Conservation (phyloP, 495 filamentous ascomycete genomes). For the Neurospora terricola region DNA sequence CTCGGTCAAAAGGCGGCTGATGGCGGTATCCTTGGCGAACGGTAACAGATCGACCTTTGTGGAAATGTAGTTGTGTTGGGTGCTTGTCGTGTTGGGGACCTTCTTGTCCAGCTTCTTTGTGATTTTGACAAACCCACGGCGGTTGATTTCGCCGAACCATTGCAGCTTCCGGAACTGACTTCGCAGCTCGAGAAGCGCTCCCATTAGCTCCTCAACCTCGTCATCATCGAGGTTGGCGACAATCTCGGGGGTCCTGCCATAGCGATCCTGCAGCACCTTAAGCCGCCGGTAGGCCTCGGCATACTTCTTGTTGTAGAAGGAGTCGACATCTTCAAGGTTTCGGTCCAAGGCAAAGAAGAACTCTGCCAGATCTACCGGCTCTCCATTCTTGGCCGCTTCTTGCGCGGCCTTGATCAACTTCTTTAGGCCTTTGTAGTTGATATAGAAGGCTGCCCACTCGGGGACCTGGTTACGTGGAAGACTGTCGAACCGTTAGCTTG, state of each 20-base stretch:
- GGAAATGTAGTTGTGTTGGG: conserved; percentile 72
- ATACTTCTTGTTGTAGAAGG: conserved; percentile 93
- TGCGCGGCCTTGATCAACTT: conserved; percentile 78
- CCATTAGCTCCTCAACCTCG: conserved; percentile 81
- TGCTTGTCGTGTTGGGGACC: conserved; percentile 46
- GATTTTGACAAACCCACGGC: conserved; percentile 92
- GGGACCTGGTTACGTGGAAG: conserved; percentile 90
- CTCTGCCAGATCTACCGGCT: conserved; percentile 72
- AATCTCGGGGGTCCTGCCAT: conserved; percentile 48
- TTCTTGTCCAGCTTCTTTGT: conserved; percentile 97
- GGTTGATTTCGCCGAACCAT: conserved; percentile 97
- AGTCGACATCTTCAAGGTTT: conserved; percentile 89
- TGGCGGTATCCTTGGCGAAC: conserved; percentile 68
- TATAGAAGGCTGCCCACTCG: conserved; percentile 87
- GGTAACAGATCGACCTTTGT: conserved; percentile 77
- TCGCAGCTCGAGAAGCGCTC: conserved; percentile 76
- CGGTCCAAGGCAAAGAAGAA: conserved; percentile 93
- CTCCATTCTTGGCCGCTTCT: conserved; percentile 50
- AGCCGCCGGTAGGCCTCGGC: conserved; percentile 70
- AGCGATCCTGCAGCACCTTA: conserved; percentile 75
- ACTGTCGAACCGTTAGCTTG: conserved; percentile 33
- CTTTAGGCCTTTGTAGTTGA: conserved; percentile 94
- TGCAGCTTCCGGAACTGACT: conserved; percentile 81
- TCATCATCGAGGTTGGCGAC: conserved; percentile 49
- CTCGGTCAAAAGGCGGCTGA: conserved; percentile 55